These are phyloP conservation scores for Saccharomyces paradoxus DNA, from an alignment of 805 yeast genomes.

Conservation along the genomic window DNA sequence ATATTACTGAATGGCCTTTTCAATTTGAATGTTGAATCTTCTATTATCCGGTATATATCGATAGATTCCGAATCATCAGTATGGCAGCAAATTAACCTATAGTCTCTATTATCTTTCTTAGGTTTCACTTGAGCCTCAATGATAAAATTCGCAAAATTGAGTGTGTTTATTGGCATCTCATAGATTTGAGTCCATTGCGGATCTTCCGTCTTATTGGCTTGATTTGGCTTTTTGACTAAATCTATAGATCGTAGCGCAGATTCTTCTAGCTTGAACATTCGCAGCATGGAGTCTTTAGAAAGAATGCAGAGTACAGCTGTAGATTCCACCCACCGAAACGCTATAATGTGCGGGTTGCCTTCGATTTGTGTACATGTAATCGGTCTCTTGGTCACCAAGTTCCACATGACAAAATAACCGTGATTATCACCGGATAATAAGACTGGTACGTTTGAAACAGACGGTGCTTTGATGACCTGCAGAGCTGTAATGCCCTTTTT, in stretches of 20 bases:
- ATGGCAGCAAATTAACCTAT: slow-evolving; percentile 23
- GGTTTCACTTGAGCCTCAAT: neutral
- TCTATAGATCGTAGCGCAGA: neutral
- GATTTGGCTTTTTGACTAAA: neutral
- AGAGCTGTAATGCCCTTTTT: slow-evolving; percentile 6
- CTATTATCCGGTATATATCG: slow-evolving; percentile 18
- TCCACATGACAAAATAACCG: slow-evolving; percentile 24
- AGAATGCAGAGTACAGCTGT: slow-evolving; percentile 12
- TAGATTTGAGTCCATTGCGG: slow-evolving; percentile 6
- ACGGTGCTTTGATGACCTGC: neutral
- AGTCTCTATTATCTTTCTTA: slow-evolving; percentile 2
- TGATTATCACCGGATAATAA: slow-evolving; percentile 23
- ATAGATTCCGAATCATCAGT: slow-evolving; percentile 25
- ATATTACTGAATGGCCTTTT: slow-evolving; percentile 16
- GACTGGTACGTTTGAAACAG: slow-evolving; percentile 5
- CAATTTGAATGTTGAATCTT: slow-evolving; percentile 9
- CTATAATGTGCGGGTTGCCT: slow-evolving; percentile 12
- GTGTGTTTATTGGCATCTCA: slow-evolving; percentile 27
- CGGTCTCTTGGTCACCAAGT: slow-evolving; percentile 25
- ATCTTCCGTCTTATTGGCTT: neutral
- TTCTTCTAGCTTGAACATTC: slow-evolving; percentile 11
- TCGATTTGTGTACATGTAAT: slow-evolving; percentile 4
- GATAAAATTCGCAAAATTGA: slow-evolving; percentile 27
- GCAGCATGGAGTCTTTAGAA: slow-evolving; percentile 22
- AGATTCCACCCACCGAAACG: slow-evolving; percentile 8